phyloP scores from a whole-genome alignment of 2,329 filamentous ascomycete species.

The Fusarium compactum region DNA sequence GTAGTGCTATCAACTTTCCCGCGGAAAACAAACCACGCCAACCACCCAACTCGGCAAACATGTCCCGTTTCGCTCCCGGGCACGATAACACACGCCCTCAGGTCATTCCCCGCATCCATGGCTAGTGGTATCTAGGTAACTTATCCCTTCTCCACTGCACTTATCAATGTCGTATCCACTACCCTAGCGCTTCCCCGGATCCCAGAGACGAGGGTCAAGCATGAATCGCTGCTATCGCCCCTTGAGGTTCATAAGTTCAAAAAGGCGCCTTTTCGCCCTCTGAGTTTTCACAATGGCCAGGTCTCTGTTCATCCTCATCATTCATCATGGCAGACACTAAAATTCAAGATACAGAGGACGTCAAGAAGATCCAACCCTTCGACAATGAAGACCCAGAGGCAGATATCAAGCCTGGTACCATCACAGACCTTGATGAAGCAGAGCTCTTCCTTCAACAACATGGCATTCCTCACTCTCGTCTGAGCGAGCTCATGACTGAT shows the following conservation, averaged over 20 bases:
- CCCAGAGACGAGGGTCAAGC: constrained; percentile 8
- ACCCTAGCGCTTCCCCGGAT: constrained; percentile 40
- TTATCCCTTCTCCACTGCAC: constrained; percentile 19
- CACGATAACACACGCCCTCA: constrained; percentile 22
- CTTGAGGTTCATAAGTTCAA: constrained; percentile 20
- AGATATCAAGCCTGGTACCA: constrained; percentile 41
- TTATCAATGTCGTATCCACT: constrained; percentile 18
- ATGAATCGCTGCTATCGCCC: constrained; percentile 33
- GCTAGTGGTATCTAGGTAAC: constrained; percentile 38
- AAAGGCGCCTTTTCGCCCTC: constrained; percentile 22
- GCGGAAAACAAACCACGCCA: constrained; percentile 26
- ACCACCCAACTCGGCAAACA: constrained; percentile 6
- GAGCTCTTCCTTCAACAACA: constrained; percentile 46
- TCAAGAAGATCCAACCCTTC: constrained; percentile 40
- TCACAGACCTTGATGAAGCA: constrained; percentile 46
- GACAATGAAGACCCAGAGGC: constrained; percentile 42
- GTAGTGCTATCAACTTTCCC: constrained; percentile 16
- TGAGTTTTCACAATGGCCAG: not conserved
- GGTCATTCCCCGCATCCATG: constrained; percentile 3
- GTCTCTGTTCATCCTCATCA: not conserved
- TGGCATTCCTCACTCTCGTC: constrained; percentile 41
- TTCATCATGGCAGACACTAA: constrained; percentile 37
- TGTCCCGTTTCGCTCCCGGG: not conserved
- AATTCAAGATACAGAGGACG: constrained; percentile 32
- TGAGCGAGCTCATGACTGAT: constrained; percentile 44